Base-by-base conservation (phyloP, 176 grass and related monocot genomes). In the Aegilops bicornis region DNA sequence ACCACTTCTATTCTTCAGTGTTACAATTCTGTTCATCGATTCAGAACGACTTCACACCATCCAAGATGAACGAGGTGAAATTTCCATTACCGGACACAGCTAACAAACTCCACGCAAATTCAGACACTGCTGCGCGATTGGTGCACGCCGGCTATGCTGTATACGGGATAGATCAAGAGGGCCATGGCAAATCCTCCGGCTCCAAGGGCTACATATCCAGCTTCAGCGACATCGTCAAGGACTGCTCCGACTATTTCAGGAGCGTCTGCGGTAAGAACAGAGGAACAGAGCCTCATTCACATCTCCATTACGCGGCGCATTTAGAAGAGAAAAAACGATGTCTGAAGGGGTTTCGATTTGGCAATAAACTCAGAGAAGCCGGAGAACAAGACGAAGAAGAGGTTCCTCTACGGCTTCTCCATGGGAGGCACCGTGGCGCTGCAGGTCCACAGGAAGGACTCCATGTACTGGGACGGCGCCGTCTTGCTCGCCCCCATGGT, bases 381-480 rank as follows among this genome's bases (percentile, higher is more conserved):
- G 10, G 82, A 90, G 79, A 95, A 92, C 22, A 92, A 74, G 73
- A 62, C 15, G 40, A 95, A 80, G 85, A 82, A 82, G 85, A 90
- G 92, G 85, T 95, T 92, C 78, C 84, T 95, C 35, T 77, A 84
- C 15, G 92, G 92, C 61, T 84, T 91, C 76, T 95, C 92, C 73
- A 90, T 92, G 90, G 87, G 92, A 47, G 92, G 90, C 16, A 37
- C 82, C 6, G 27, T 90, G 56, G 90, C 48, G 52, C 82, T 95
- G 20, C 76, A 83, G 40, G 3, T 95, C 40, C 87, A 92, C 33
- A 83, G 78, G 70, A 90, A 86, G 72, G 90, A 86, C 20, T 83
- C 85, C 71, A 74, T 58, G 6, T 92, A 80, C 27, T 95, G 90
- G 90, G 89, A 83, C 43, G 92, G 84, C 50, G 92, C 87, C 20